Evolutionary conservation across 176 grass and related monocot species (phyloP).

Genomic region (Aechmea fasciata): DNA sequence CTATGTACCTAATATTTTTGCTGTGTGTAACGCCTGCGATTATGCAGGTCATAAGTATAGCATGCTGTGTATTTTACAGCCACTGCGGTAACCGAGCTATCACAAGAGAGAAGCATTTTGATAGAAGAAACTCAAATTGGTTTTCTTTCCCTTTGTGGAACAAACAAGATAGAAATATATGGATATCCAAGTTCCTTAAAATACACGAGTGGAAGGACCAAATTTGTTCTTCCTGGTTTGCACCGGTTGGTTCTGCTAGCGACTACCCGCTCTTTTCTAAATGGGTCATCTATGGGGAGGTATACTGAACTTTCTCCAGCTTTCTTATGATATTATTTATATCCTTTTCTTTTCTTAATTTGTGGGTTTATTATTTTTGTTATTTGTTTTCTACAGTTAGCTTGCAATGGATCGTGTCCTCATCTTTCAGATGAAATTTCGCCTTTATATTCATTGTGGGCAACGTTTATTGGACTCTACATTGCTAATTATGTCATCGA

Average conservation of each 20-base stretch:
- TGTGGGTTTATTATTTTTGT: conserved; percentile 13
- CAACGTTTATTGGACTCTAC: conserved; percentile 91
- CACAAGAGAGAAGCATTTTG: conserved; percentile 57
- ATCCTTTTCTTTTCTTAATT: neutral
- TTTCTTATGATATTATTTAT: conserved; percentile 2
- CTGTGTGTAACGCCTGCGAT: too few species aligned
- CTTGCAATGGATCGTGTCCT: conserved; percentile 57
- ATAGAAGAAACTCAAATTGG: conserved; percentile 71
- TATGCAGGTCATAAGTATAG: conserved; percentile 92
- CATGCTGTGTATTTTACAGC: conserved; percentile 95
- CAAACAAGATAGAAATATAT: conserved; percentile 67
- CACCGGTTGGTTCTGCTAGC: conserved; percentile 79
- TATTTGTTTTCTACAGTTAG: conserved; percentile 49
- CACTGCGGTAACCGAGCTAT: conserved; percentile 87
- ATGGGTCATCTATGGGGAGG: conserved; percentile 98
- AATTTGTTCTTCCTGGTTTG: conserved; percentile 96
- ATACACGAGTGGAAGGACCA: conserved; percentile 97
- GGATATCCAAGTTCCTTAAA: conserved; percentile 48
- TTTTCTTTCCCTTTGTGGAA: conserved; percentile 77
- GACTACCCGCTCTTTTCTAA: conserved; percentile 95
- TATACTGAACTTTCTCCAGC: conserved; percentile 16
- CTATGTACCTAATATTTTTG: too few species aligned
- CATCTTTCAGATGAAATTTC: conserved; percentile 64
- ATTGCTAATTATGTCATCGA: conserved; percentile 96
- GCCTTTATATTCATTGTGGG: conserved; percentile 88